Base-by-base conservation (phyloP, 768 basidiomycete genomes). In the Suillus discolor region DNA sequence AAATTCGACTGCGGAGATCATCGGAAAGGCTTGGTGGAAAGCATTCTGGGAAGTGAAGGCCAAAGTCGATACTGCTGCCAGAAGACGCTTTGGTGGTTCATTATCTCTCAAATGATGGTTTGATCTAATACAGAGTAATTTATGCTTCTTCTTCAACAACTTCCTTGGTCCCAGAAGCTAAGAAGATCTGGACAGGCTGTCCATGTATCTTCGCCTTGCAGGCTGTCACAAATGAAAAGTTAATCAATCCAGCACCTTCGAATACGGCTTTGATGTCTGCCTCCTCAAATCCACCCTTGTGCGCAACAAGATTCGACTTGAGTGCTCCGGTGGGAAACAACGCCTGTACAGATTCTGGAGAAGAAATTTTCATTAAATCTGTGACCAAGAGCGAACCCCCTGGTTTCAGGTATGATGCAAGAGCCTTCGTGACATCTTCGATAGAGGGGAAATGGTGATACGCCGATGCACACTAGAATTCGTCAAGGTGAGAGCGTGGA, bases 21-120 rank as follows among this genome's bases (percentile, higher is more conserved):
- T 91, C 51, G 93, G 88, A 2, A 81, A 81, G 72, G 86, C 86
- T 45, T 96, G 94, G 95, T 96, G 94, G 94, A 81, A 78, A 61
- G 85, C 89, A 8, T 96, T 93, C 78, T 79, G 84, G 65, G 84
- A 85, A 38, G 87, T 93, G 3, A 92, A 89, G 78, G 79, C 71
- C 15, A 82, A 80, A 70, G 85, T 96, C 77, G 90, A 94, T 69
- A 79, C 75, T n/a, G 82, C 88, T 25, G 84, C 86, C 6, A 81
- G 84, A 67, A 84, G 83, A 74, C 86, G 85, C 65, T 95, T 92
- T 73, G 93, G 94, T 39, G 92, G 94, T 1, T 78, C 79, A 12
- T 73, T 95, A 66, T 88, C 84, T 3, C 77, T 92, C 68, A 86
- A 78, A 64, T 92, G 74, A 84, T 25, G 0, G 15, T 28, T 20